Conservation (phyloP, 2,329 filamentous ascomycete genomes). For the Botrytis fabae region DNA sequence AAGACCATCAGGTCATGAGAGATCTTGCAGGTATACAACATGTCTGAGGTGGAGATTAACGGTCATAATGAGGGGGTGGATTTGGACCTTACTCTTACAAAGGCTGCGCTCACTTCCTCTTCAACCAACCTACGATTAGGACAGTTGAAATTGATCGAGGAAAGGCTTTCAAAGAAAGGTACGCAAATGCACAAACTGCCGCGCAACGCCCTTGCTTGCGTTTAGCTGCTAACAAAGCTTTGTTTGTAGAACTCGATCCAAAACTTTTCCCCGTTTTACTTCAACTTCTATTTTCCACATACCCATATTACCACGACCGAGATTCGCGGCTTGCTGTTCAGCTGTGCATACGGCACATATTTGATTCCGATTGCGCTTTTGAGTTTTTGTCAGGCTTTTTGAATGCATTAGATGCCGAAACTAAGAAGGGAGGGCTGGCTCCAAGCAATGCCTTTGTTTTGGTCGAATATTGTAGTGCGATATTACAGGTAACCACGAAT, state of each 20-base stretch:
- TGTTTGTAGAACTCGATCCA: conserved; percentile 41
- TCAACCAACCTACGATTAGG: conserved; percentile 59
- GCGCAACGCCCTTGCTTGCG: conserved; percentile 31
- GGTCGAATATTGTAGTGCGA: conserved; percentile 81
- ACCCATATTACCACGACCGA: conserved; percentile 83
- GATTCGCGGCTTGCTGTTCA: conserved; percentile 81
- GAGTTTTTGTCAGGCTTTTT: conserved; percentile 65
- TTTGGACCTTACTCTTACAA: conserved; percentile 53
- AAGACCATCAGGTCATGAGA: conserved; percentile 37
- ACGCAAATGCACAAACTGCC: background rate
- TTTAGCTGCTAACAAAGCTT: conserved; percentile 1
- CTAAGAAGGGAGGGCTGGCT: conserved; percentile 74
- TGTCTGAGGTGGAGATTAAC: conserved; percentile 52
- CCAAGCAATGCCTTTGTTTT: conserved; percentile 82
- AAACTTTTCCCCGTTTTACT: conserved; percentile 56
- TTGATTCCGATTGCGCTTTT: conserved; percentile 57
- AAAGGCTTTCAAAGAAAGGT: conserved; percentile 58
- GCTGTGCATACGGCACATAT: conserved; percentile 69
- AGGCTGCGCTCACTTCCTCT: conserved; percentile 58
- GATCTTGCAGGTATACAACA: conserved; percentile 42
- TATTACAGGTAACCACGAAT: conserved; percentile 70
- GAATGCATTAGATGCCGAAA: conserved; percentile 67
- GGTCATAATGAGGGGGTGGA: conserved; percentile 47
- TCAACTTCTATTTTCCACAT: conserved; percentile 79
- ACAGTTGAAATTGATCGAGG: conserved; percentile 57